Evolutionary conservation across 1,139 yeast genomes (phyloP).

Genomic region (Arxiozyma telluris): DNA sequence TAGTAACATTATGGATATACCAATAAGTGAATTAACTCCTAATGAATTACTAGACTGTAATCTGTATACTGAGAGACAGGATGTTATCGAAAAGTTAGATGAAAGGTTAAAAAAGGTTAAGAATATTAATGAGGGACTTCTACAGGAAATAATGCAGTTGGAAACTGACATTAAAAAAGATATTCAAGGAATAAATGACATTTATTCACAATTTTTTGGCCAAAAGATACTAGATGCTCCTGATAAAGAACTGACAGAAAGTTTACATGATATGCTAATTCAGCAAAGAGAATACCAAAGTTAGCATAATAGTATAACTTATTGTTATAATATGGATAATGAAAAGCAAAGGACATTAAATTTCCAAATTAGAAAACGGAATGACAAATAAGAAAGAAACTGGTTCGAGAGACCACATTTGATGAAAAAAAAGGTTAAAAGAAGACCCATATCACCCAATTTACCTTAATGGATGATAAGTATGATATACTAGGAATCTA

Average conservation of each 20-base stretch:
- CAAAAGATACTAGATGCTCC: conserved; percentile 14
- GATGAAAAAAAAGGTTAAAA: neutral
- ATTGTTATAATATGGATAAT: too few relatives aligned
- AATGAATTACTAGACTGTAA: conserved; percentile 31
- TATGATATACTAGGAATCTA: too few relatives aligned
- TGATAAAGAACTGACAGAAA: conserved; percentile 22
- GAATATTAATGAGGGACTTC: conserved; percentile 22
- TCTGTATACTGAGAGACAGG: conserved; percentile 27
- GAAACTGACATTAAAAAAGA: conserved; percentile 20
- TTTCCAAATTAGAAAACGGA: neutral
- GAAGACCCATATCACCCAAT: too few relatives aligned
- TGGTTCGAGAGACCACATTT: neutral
- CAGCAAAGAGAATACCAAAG: conserved; percentile 16
- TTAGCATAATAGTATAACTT: neutral
- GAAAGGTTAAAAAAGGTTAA: conserved; percentile 24
- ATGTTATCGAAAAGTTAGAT: conserved; percentile 25
- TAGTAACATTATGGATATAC: conserved; percentile 6
- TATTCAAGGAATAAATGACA: conserved; percentile 17
- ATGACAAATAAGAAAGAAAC: neutral
- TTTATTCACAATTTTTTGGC: conserved; percentile 22
- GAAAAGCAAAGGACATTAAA: neutral
- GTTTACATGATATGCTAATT: conserved; percentile 23
- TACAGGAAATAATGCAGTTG: conserved; percentile 18
- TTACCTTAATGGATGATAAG: neutral
- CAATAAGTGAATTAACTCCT: conserved; percentile 31